Evolutionary conservation across 2,329 filamentous ascomycete species (phyloP).

Genomic region (Paradendryphiella salina): DNA sequence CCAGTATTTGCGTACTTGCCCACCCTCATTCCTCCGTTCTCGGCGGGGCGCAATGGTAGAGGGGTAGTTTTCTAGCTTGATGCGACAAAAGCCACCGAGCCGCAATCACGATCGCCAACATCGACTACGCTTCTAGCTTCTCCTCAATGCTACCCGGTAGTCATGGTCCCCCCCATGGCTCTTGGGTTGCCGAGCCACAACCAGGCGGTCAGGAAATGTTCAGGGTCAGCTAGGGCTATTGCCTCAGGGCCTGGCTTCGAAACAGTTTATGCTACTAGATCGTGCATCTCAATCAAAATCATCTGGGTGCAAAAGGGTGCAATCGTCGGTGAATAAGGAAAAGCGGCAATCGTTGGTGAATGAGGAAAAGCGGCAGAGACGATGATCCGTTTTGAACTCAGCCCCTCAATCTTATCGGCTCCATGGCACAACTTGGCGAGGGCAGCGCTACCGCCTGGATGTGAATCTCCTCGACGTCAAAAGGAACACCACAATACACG

Average conservation of each 20-base stretch:
- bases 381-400: not conserved
- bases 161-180: not conserved
- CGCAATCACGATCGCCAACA: conserved; percentile 1
- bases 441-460: conserved; percentile 3
- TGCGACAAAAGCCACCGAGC: conserved; percentile 1
- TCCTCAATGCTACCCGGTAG: conserved; percentile 1
- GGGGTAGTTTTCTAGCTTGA: not conserved
- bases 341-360: not conserved
- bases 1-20: not conserved
- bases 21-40: too few species aligned
- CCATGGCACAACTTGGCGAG: conserved; percentile 6
- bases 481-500: not conserved
- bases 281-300: not conserved
- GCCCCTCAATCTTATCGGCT: conserved; percentile 4
- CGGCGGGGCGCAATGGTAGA: too few species aligned
- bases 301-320: not conserved
- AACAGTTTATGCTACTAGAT: conserved; percentile 1
- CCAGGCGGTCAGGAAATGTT: not conserved
- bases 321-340: not conserved
- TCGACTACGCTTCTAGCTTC: not conserved
- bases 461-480: not conserved
- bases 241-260: conserved; percentile 7
- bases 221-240: not conserved
- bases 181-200: not conserved
- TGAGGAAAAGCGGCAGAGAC: not conserved